These are phyloP conservation scores for Chrysosporium keratinophilum DNA, from an alignment of 2,329 filamentous ascomycete species.

Conservation along the genomic window DNA sequence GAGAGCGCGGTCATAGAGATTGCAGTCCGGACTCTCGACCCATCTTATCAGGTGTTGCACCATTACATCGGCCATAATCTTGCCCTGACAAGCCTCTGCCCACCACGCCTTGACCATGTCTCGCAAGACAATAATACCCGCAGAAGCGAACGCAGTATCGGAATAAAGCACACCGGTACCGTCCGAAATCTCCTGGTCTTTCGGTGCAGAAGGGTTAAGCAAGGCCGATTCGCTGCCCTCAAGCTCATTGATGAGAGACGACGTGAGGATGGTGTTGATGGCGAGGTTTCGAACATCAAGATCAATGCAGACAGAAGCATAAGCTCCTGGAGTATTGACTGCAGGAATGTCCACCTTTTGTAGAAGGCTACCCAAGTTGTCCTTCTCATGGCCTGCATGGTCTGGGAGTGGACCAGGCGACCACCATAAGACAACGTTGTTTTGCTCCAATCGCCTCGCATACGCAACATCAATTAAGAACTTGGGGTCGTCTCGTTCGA, in stretches of 20 bases:
- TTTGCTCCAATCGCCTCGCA: constrained; percentile 76
- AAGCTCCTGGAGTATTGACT: constrained; percentile 86
- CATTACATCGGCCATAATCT: constrained; percentile 92
- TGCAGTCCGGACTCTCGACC: constrained; percentile 88
- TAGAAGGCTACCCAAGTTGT: constrained; percentile 72
- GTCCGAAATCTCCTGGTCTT: constrained; percentile 47
- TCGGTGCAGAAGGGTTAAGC: constrained; percentile 64
- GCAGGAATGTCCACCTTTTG: constrained; percentile 86
- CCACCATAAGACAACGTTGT: constrained; percentile 96
- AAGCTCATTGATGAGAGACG: constrained; percentile 89
- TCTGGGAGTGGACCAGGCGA: constrained; percentile 77
- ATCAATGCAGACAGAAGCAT: constrained; percentile 92
- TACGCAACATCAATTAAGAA: constrained; percentile 96
- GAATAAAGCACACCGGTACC: constrained; percentile 64
- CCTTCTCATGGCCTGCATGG: constrained; percentile 89
- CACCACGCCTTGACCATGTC: constrained; percentile 99
- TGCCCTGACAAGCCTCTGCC: constrained; percentile 82
- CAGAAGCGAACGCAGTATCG: constrained; percentile 85
- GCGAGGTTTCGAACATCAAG: constrained; percentile 85
- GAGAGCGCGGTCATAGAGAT: constrained; percentile 85
- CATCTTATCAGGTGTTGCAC: constrained; percentile 95
- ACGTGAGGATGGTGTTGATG: constrained; percentile 96
- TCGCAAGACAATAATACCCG: constrained; percentile 77
- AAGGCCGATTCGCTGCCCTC: constrained; percentile 81
- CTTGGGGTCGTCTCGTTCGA: constrained; percentile 85